phyloP scores from a whole-genome alignment of 2,329 filamentous ascomycete species.

The Diaporthe vexans region DNA sequence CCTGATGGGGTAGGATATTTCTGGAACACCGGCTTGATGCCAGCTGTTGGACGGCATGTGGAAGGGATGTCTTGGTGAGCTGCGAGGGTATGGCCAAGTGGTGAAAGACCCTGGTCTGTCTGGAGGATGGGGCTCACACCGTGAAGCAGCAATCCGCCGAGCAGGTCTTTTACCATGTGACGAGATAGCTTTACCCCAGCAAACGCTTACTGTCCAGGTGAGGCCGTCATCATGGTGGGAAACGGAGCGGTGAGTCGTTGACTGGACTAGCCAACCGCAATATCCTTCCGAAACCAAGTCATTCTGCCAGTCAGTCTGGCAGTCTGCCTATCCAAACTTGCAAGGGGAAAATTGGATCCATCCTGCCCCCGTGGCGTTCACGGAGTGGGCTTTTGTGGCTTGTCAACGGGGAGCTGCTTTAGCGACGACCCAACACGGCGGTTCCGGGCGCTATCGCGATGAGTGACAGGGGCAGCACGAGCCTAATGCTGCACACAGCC shows the following conservation, averaged over 20 bases:
- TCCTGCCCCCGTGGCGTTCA: background rate
- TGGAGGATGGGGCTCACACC: background rate
- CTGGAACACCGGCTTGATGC: no score
- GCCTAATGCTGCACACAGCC: conserved; percentile 34
- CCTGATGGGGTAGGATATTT: background rate
- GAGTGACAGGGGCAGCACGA: conserved; percentile 29
- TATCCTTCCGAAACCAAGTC: background rate
- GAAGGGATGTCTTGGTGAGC: background rate
- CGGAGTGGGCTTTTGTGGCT: conserved; percentile 17
- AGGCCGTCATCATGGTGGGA: conserved; percentile 14
- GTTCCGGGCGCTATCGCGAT: conserved; percentile 28
- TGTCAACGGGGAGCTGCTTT: conserved; percentile 31
- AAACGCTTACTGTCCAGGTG: conserved; percentile 12
- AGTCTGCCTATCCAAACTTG: conserved; percentile 21
- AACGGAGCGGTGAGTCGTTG: conserved; percentile 30
- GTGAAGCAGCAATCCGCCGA: background rate
- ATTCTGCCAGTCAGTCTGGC: conserved; percentile 8
- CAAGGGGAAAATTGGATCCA: conserved; percentile 4
- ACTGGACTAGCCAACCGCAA: conserved; percentile 2
- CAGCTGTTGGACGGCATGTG: background rate
- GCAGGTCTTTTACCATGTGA: background rate
- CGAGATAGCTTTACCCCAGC: background rate
- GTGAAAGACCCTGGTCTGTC: background rate
- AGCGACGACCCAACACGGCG: conserved; percentile 33
- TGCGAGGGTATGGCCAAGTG: background rate